Evolutionary conservation across 1,284 basidiomycete species (phyloP), one percentile per base, ranked within the genome.

Genomic region (Rhodofomes roseus): DNA sequence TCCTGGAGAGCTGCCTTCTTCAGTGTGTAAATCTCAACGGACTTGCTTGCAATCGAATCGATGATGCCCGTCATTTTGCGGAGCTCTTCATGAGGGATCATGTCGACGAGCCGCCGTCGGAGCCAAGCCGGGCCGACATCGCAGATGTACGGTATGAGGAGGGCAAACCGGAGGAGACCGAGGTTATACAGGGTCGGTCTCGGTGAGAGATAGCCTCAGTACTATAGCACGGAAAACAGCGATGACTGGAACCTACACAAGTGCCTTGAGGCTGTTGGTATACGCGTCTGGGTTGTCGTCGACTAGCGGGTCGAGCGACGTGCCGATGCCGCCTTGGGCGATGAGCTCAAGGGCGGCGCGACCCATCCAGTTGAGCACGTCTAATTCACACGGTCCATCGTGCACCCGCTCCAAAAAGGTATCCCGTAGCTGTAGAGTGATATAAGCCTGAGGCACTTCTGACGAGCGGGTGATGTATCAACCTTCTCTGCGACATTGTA

Each of bases 1-100:
- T 69, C 65, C 27, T 62, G 65, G 5, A 81, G 59, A 1, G 74
- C 74, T n/a, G 58, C 64, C 65, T 71, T 75, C 68, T 79, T 83
- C n/a, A 63, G 66, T 37, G 74, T 62, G n/a, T 73, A 74, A 4
- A 83, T 77, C n/a, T 73, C 66, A 1, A 64, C 56, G 0, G 79
- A 73, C 0, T 73, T 74, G 1, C 66, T 52, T 46, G 78, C 66
- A 62, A 81, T 72, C 4, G 68, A 65, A 58, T 81, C 75, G 1
- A 75, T 58, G 25, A 79, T 72, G 18, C 73, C 68, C 2, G 70
- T 68, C 31, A 76, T 25, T 4, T 68, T 61, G 34, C 75, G 73
- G 11, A 79, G 36, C 11, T 61, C 51, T 58, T 71, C 66, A 61
- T 64, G 72, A 1, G 77, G 79, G 18, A 76, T 34, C 25, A 68